Conservation (phyloP, 164 flowering plant genomes). For the Berberis thunbergii region DNA sequence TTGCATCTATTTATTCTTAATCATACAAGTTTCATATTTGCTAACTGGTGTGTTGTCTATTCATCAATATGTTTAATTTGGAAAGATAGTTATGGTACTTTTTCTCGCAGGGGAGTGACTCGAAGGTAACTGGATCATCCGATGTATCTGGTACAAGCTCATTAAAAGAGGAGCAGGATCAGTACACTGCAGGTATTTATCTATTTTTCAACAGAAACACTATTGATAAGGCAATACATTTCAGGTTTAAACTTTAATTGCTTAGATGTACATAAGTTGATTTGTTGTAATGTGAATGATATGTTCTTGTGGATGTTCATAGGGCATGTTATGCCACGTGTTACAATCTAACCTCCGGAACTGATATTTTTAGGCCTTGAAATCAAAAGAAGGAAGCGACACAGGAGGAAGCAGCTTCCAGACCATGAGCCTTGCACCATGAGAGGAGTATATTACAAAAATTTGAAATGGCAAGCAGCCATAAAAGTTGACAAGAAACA, state of each 20-base stretch:
- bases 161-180: conserved; percentile 22
- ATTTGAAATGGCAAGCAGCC: conserved; percentile 99
- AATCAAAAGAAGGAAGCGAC: conserved; percentile 74
- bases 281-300: too few species aligned
- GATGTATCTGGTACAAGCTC: conserved; percentile 37
- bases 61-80: too few species aligned
- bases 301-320: too few species aligned
- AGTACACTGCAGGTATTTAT: too few species aligned
- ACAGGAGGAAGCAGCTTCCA: conserved; percentile 61
- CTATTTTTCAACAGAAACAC: too few species aligned
- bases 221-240: background rate
- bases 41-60: too few species aligned
- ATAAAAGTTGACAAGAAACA: conserved; percentile 97
- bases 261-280: too few species aligned
- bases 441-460: conserved; percentile 98
- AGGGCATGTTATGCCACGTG: background rate
- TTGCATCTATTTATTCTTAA: too few species aligned
- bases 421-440: conserved; percentile 67
- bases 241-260: background rate
- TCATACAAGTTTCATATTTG: too few species aligned
- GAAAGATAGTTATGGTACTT: background rate
- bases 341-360: background rate
- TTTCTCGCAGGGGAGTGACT: conserved; percentile 2
- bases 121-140: conserved; percentile 27
- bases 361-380: conserved; percentile 25